phyloP scores from a whole-genome alignment of 169 alveolate species.

The Cyclospora cayetanensis region DNA sequence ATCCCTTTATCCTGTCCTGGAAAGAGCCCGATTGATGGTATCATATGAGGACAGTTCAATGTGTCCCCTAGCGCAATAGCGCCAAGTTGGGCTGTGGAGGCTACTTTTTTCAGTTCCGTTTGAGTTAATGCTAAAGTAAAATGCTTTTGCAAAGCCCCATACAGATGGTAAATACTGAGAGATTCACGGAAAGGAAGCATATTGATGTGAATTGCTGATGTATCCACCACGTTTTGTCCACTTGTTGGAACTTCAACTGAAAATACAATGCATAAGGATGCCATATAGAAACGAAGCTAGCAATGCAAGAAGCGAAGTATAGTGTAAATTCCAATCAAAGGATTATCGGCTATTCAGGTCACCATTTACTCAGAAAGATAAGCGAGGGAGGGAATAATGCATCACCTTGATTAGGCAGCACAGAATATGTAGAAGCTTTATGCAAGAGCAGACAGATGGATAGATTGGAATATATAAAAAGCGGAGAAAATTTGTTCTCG shows the following conservation, averaged over 20 bases:
- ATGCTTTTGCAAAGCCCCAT: not conserved
- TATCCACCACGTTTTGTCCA: not conserved
- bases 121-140: not conserved
- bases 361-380: too few species aligned
- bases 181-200: not conserved
- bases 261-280: not conserved
- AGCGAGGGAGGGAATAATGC: too few species aligned
- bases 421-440: too few species aligned
- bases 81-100: not conserved
- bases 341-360: too few species aligned
- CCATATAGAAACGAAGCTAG: too few species aligned
- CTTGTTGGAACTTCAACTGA: slow-evolving; percentile 2
- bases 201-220: not conserved
- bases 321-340: too few species aligned
- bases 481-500: too few species aligned
- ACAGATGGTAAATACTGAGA: slow-evolving; percentile 1
- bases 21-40: not conserved
- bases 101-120: not conserved
- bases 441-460: too few species aligned
- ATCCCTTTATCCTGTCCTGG: not conserved
- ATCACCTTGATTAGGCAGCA: too few species aligned
- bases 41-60: not conserved
- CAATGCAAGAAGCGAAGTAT: too few species aligned
- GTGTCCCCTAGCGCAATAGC: not conserved
- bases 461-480: too few species aligned